phyloP scores from a whole-genome alignment of 306 rosid genomes.

The Prunus persica region DNA sequence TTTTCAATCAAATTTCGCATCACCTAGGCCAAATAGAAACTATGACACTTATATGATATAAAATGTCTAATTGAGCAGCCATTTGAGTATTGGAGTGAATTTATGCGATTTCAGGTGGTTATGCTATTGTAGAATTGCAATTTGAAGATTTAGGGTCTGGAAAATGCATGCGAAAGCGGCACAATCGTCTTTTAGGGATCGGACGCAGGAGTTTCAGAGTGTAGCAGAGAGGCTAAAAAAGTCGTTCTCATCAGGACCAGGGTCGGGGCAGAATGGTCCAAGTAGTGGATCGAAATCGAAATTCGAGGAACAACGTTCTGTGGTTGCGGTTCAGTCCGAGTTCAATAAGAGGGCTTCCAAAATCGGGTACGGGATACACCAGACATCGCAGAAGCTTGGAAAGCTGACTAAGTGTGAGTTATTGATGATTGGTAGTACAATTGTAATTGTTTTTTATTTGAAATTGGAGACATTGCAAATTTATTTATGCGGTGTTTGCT shows the following conservation, averaged over 20 bases:
- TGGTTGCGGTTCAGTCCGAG: constrained; percentile 67
- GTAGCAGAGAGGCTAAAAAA: constrained; percentile 76
- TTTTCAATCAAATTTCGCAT: neutral
- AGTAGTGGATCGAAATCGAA: constrained; percentile 57
- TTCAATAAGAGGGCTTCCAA: constrained; percentile 85
- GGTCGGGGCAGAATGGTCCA: constrained; percentile 48
- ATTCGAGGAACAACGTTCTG: constrained; percentile 72
- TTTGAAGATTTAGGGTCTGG: constrained; percentile 16
- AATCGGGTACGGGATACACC: constrained; percentile 86
- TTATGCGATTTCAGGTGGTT: constrained; percentile 28
- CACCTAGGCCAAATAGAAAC: neutral
- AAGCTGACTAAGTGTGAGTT: constrained; percentile 83
- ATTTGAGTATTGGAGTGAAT: neutral
- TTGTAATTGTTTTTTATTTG: neutral
- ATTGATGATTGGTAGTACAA: constrained; percentile 1
- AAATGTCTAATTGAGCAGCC: constrained; percentile 1
- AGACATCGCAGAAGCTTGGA: constrained; percentile 89
- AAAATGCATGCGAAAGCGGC: constrained; percentile 59
- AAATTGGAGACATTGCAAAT: neutral
- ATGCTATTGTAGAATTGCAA: constrained; percentile 32
- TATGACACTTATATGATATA: neutral
- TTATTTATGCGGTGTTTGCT: neutral
- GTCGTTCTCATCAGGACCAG: constrained; percentile 44
- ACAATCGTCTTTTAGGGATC: constrained; percentile 82
- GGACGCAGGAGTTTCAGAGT: constrained; percentile 73